phyloP scores from a whole-genome alignment of 2,329 filamentous ascomycete species.

The Ceratocystis huliohia region DNA sequence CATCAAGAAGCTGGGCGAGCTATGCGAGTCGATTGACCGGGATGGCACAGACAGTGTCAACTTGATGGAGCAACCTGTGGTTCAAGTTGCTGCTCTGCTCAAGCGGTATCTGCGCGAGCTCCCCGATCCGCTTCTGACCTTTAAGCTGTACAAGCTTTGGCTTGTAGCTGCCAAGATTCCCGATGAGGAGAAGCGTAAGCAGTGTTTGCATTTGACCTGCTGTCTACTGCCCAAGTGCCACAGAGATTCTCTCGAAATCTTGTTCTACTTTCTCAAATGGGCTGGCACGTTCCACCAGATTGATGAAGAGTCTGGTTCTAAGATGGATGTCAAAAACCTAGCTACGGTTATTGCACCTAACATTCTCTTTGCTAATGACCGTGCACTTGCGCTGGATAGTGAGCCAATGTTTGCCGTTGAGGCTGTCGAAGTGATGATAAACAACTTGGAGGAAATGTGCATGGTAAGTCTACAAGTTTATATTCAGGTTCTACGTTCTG shows the following conservation, averaged over 20 bases:
- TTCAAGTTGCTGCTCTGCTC: conserved; percentile 83
- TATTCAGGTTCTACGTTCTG: neutral
- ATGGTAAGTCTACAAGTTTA: conserved; percentile 52
- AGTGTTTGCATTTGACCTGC: conserved; percentile 79
- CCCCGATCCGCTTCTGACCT: conserved; percentile 84
- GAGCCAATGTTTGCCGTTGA: conserved; percentile 91
- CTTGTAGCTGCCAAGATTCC: conserved; percentile 78
- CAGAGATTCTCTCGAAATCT: conserved; percentile 83
- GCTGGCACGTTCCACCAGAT: conserved; percentile 93
- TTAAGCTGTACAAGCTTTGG: conserved; percentile 87
- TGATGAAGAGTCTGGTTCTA: conserved; percentile 91
- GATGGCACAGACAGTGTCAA: conserved; percentile 77
- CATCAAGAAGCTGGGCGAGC: conserved; percentile 81
- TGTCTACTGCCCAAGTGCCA: conserved; percentile 87
- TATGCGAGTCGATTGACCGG: conserved; percentile 74
- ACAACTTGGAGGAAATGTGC: conserved; percentile 91
- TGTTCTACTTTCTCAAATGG: conserved; percentile 96
- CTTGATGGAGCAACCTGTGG: conserved; percentile 75
- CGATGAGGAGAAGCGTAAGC: conserved; percentile 68
- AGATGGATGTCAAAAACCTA: conserved; percentile 98
- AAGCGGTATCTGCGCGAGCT: conserved; percentile 93
- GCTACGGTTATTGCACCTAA: conserved; percentile 96
- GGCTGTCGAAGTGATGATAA: conserved; percentile 80
- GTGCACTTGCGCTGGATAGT: conserved; percentile 57
- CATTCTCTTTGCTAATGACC: conserved; percentile 62